These are phyloP conservation scores for Echinosphaeria canescens DNA, from an alignment of 2,329 filamentous ascomycete genomes.

Conservation along the genomic window DNA sequence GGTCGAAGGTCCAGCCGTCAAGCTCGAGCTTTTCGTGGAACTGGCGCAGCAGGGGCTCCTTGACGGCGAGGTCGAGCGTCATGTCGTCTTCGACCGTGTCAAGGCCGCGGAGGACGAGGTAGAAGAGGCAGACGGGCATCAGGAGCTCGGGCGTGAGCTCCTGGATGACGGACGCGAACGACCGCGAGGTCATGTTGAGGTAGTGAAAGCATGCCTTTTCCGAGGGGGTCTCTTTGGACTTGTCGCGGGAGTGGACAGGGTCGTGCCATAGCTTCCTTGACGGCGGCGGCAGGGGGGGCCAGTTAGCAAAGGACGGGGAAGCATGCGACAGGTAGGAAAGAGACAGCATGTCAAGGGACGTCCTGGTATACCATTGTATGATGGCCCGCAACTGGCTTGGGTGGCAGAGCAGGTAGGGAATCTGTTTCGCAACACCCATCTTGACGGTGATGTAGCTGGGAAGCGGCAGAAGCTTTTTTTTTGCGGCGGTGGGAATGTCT, in stretches of 20 bases:
- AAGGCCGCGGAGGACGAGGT: constrained; percentile 74
- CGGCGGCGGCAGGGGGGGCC: constrained; percentile 2
- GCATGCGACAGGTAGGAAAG: constrained; percentile 1
- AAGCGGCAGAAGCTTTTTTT: too few species aligned
- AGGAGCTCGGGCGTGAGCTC: constrained; percentile 90
- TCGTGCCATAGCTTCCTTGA: constrained; percentile 92
- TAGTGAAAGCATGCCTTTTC: constrained; percentile 71
- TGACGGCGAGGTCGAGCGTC: constrained; percentile 61
- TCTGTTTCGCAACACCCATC: not conserved
- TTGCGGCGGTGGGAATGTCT: too few species aligned
- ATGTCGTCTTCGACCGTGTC: constrained; percentile 99
- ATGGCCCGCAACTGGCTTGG: constrained; percentile 61
- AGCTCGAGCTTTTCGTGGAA: constrained; percentile 63
- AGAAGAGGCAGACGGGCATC: constrained; percentile 77
- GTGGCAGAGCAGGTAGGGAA: constrained; percentile 52
- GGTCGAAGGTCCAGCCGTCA: constrained; percentile 80
- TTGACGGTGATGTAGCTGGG: too few species aligned
- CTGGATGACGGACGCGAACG: constrained; percentile 82
- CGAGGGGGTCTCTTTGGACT: constrained; percentile 49
- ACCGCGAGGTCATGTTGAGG: constrained; percentile 75
- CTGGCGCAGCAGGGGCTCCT: constrained; percentile 66
- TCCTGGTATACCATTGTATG: constrained; percentile 54
- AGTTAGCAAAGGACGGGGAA: constrained; percentile 4
- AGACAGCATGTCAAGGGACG: not conserved
- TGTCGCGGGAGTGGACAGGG: constrained; percentile 67